phyloP scores from a whole-genome alignment of 2,329 filamentous ascomycete species.

The Podosphaera leucotricha region DNA sequence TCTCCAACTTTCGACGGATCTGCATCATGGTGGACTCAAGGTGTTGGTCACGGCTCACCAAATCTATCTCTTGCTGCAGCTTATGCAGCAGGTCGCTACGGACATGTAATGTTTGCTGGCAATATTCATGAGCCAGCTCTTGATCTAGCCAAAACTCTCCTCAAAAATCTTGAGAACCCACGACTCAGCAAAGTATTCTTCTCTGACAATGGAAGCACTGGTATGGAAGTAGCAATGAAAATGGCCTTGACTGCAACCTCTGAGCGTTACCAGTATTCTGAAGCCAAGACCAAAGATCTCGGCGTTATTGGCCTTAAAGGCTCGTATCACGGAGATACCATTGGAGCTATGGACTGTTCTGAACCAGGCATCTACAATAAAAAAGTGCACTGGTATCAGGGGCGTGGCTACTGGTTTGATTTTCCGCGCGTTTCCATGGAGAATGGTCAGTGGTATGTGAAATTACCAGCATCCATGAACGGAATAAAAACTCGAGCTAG shows the following conservation, averaged over 20 bases:
- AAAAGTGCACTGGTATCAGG: constrained; percentile 69
- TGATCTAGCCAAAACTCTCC: constrained; percentile 38
- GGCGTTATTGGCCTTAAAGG: constrained; percentile 53
- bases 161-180: constrained; percentile 34
- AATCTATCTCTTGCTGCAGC: constrained; percentile 49
- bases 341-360: constrained; percentile 68
- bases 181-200: constrained; percentile 53
- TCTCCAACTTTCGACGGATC: constrained; percentile 58
- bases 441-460: constrained; percentile 40
- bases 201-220: constrained; percentile 65
- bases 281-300: constrained; percentile 25
- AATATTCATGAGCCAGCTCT: constrained; percentile 60
- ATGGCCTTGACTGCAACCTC: constrained; percentile 55
- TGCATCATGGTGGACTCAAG: constrained; percentile 82
- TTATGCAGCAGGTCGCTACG: constrained; percentile 62
- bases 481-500: background rate
- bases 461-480: constrained; percentile 5
- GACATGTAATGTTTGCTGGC: constrained; percentile 71
- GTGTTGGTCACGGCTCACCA: constrained; percentile 57
- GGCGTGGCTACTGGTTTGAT: constrained; percentile 60
- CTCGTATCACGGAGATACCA: constrained; percentile 71
- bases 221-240: constrained; percentile 63
- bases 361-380: constrained; percentile 59
- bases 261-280: constrained; percentile 42
- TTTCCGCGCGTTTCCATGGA: constrained; percentile 48